Evolutionary conservation across 1,284 basidiomycete genomes (phyloP).

Genomic region (Apiotrichum gracile): DNA sequence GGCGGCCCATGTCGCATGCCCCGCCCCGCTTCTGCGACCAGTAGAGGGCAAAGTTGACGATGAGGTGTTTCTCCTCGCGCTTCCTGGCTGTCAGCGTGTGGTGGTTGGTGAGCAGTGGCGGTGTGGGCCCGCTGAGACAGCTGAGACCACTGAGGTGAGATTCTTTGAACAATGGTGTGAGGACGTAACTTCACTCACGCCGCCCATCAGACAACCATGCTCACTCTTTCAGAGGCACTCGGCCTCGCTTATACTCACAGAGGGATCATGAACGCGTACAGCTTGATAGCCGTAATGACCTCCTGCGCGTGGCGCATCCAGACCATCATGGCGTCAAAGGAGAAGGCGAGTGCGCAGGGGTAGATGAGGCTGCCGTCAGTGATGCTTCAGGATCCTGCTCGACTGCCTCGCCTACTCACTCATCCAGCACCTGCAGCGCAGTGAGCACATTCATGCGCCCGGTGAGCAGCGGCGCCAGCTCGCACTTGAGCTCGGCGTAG

Average conservation of each 20-base stretch:
- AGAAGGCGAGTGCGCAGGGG: not conserved
- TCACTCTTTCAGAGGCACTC: no score
- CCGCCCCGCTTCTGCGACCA: conserved; percentile 1
- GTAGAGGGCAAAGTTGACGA: not conserved
- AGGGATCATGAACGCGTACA: not conserved
- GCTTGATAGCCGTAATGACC: not conserved
- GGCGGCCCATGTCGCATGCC: conserved; percentile 38
- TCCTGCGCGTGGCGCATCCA: not conserved
- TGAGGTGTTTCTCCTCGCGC: not conserved
- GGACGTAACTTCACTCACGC: no score
- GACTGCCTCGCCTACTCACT: not conserved
- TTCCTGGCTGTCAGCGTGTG: not conserved
- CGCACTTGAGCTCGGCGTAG: not conserved
- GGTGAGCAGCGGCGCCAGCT: not conserved
- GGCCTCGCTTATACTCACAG: not conserved
- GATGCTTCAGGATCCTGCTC: not conserved
- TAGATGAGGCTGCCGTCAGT: not conserved
- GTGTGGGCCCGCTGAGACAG: no score
- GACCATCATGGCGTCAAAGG: not conserved
- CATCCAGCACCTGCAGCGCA: not conserved
- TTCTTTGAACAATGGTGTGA: no score
- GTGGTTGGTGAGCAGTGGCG: no score
- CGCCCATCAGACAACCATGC: no score
- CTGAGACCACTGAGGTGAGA: no score
- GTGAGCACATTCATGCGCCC: not conserved